Evolutionary conservation across 2,329 filamentous ascomycete species (phyloP), one percentile per base, ranked within the genome.

Genomic region (Helminthosporium solani): DNA sequence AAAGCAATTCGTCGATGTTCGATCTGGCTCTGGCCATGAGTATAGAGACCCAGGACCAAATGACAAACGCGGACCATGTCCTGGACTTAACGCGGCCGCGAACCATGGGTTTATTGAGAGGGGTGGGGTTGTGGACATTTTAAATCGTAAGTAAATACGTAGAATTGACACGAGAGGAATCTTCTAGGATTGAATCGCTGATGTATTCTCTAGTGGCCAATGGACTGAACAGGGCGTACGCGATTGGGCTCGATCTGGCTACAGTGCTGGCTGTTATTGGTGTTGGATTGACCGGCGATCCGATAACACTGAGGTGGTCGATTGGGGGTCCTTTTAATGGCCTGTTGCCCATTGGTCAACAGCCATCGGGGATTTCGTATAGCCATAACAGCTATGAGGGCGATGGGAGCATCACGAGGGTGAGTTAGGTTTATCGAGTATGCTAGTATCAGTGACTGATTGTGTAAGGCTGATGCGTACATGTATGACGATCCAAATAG

Each of bases 41-140:
- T 47, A 33, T 16, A n/a, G 11, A 3, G 18, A 40, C 7, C 39
- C 44, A 2, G 40, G 40, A 4, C 14, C 33, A 5, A 35, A 33
- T 23, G 44, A 47, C 16, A 33, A 19, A 9, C 41, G 52, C 8
- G 46, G 46, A 2, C 60, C 62, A 14, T 65, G 61, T 37, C 60
- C 60, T 6, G 57, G 49, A n/a, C 33, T 61, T 9, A 66, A 65
- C 31, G 49, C 57, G 6, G 49, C 57, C 18, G 58, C 59, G 9
- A 66, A 65, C 40, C 60, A 61, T 42, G 48, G 50, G 28, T 53
- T 66, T 44, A 39, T 66, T 19, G 54, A 57, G 9, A 54, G 52
- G 27, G 39, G 57, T 40, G 65, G 64, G 8, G 33, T 45, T n/a
- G 20, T 35, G 7, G 39, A n/a, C n/a, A 19, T 40, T n/a, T 12